These are phyloP conservation scores for Hypoxylon crocopeplum DNA, from an alignment of 495 filamentous ascomycete species.

Conservation along the genomic window DNA sequence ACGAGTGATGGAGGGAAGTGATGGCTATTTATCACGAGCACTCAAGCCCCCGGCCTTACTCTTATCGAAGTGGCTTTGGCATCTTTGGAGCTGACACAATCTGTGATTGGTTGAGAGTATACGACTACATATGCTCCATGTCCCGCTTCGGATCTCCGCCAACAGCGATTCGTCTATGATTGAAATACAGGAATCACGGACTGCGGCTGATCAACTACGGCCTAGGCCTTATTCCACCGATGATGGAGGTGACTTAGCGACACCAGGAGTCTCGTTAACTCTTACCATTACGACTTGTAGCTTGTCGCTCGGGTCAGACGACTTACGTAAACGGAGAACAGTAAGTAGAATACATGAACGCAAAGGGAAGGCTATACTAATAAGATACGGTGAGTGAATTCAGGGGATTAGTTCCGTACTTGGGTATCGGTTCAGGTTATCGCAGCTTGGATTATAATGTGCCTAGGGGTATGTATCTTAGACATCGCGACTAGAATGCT, in stretches of 20 bases:
- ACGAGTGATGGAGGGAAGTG: not conserved
- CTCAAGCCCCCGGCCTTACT: not conserved
- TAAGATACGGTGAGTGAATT: too few species aligned
- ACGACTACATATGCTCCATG: constrained; percentile 5
- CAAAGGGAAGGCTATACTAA: too few species aligned
- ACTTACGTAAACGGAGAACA: too few species aligned
- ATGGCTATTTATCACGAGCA: constrained; percentile 13
- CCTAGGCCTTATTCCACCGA: not conserved
- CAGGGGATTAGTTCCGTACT: too few species aligned
- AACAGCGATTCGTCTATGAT: constrained; percentile 5
- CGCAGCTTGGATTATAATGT: not conserved
- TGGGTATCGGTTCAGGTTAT: not conserved
- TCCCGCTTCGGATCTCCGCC: constrained; percentile 11
- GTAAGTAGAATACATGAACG: too few species aligned
- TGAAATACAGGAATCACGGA: constrained; percentile 10
- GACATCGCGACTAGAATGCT: not conserved
- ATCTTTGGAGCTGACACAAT: not conserved
- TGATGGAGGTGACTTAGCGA: too few species aligned
- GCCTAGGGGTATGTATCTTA: not conserved
- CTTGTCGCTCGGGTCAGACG: too few species aligned
- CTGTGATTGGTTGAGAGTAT: constrained; percentile 21
- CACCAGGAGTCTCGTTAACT: too few species aligned
- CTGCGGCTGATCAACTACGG: not conserved
- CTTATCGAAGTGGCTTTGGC: not conserved
- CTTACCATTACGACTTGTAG: too few species aligned